Evolutionary conservation across 768 basidiomycete species (phyloP).

Genomic region (Astraeus odoratus): DNA sequence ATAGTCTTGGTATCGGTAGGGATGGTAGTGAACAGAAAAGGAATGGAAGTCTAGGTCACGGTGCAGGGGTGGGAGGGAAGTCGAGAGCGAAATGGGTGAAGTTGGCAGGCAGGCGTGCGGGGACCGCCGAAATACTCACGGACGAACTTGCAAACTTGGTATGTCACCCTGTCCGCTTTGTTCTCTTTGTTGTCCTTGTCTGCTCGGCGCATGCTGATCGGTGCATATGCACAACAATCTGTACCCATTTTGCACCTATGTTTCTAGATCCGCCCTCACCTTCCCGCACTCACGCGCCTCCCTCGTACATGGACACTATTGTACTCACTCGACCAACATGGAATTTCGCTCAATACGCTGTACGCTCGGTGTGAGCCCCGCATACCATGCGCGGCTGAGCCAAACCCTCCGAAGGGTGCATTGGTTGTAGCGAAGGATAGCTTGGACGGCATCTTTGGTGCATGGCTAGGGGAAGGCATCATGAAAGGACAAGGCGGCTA

Average conservation of each 20-base stretch:
- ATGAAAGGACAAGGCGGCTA: constrained; percentile 61
- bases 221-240: too few species aligned
- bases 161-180: constrained; percentile 16
- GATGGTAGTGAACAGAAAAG: neutral
- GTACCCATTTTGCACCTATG: neutral
- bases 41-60: neutral
- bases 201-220: neutral
- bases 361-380: constrained; percentile 56
- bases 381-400: constrained; percentile 17
- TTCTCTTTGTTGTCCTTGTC: neutral
- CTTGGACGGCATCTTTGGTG: constrained; percentile 67
- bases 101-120: constrained; percentile 49
- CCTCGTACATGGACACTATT: constrained; percentile 26
- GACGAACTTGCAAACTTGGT: constrained; percentile 55
- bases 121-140: constrained; percentile 47
- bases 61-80: neutral
- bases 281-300: constrained; percentile 71
- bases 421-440: constrained; percentile 64
- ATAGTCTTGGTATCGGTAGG: too few species aligned
- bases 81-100: constrained; percentile 33
- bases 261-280: constrained; percentile 55
- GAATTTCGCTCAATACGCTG: constrained; percentile 85
- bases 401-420: constrained; percentile 34
- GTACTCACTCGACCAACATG: constrained; percentile 65
- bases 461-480: constrained; percentile 70